Percentiles rank a stretch among this genome's conserved stretches.
Conservation (phyloP, 2,329 filamentous ascomycete genomes). For the Pseudofabraea citricarpa region DNA sequence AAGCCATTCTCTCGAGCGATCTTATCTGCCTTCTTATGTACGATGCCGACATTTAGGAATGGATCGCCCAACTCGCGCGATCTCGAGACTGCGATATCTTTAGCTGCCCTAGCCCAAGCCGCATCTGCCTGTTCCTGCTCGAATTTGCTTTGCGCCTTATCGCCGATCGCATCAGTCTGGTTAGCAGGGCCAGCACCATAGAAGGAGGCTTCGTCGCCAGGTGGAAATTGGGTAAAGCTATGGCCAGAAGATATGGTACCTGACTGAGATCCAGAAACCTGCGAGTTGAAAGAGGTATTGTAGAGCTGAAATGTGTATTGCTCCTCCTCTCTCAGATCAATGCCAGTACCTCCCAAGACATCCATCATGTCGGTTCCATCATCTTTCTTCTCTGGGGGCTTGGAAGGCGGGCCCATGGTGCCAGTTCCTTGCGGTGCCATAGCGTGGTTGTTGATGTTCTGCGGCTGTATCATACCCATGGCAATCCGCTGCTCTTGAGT, state of each 20-base stretch:
- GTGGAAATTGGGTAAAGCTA: conserved; percentile 50
- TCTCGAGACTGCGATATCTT: conserved; percentile 44
- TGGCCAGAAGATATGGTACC: conserved; percentile 34
- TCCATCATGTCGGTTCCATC: conserved; percentile 76
- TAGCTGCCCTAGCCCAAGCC: conserved; percentile 62
- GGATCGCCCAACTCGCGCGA: conserved; percentile 56
- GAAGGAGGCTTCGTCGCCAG: conserved; percentile 52
- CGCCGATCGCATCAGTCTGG: conserved; percentile 45
- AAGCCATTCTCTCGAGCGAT: conserved; percentile 55
- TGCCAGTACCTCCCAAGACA: conserved; percentile 76
- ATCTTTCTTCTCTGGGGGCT: conserved; percentile 51
- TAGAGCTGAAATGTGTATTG: conserved; percentile 70
- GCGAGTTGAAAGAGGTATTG: conserved; percentile 44
- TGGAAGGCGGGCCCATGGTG: conserved; percentile 55
- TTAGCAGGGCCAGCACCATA: conserved; percentile 64
- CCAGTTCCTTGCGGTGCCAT: conserved; percentile 32
- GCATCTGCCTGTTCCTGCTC: conserved; percentile 60
- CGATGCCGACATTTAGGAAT: conserved; percentile 29
- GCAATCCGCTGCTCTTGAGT: neutral
- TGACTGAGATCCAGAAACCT: conserved; percentile 34
- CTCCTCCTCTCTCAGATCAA: conserved; percentile 83
- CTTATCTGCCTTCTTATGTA: conserved; percentile 44
- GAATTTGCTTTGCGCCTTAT: conserved; percentile 55
- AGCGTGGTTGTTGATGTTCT: conserved; percentile 21
- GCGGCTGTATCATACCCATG: conserved; percentile 4